Percentiles rank a stretch among this genome's conserved stretches.
Evolutionary conservation across 306 rosid genomes (phyloP).

Genomic region (Cyclanthera cordifolia): DNA sequence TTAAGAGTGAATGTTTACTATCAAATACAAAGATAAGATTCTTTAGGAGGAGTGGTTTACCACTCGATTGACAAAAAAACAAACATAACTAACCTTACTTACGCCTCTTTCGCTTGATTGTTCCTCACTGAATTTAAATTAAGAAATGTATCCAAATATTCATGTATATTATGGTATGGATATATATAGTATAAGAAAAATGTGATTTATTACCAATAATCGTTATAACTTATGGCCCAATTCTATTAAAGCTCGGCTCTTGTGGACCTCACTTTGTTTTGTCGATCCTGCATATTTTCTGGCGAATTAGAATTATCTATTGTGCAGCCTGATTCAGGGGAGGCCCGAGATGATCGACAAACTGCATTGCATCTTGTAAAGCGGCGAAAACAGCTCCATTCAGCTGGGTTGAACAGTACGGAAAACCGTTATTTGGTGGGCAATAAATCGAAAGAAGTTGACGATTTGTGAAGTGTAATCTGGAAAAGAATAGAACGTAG

Average conservation of each 20-base stretch:
- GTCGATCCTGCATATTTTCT: background rate
- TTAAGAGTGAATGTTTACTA: too few relatives aligned
- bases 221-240: background rate
- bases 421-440: conserved; percentile 26
- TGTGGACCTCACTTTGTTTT: background rate
- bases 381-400: conserved; percentile 71
- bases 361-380: conserved; percentile 51
- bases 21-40: too few relatives aligned
- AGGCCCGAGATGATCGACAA: conserved; percentile 39
- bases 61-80: too few relatives aligned
- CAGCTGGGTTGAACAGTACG: conserved; percentile 24
- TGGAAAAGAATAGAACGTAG: background rate
- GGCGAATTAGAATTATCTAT: background rate
- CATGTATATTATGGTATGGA: too few relatives aligned
- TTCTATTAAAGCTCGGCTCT: background rate
- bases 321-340: conserved; percentile 46
- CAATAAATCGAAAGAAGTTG: conserved; percentile 16
- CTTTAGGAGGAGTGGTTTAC: too few relatives aligned
- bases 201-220: too few relatives aligned
- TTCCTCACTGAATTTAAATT: background rate
- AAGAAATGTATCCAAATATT: too few relatives aligned
- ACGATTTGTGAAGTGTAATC: background rate
- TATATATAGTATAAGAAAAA: too few relatives aligned
- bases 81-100: too few relatives aligned
- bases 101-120: background rate